A percentile compares a stretch with the other conserved stretches of the same genome.
Evolutionary conservation across 1,284 basidiomycete genomes (phyloP).

Genomic region (Filobasidium uniguttulatum): DNA sequence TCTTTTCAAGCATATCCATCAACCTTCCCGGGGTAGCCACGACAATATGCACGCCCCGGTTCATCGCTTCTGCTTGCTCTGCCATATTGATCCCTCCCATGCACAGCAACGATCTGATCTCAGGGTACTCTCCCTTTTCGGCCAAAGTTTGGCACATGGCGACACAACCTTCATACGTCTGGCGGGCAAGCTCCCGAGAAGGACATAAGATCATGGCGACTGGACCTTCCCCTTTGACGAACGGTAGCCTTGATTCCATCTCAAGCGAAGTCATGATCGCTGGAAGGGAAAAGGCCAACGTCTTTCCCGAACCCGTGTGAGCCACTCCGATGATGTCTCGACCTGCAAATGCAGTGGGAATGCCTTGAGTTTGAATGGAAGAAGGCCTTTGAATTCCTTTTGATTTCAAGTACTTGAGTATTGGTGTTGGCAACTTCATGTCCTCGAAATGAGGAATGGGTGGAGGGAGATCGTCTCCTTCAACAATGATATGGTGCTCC

Average conservation of each 20-base stretch:
- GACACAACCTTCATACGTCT: slow-evolving; percentile 88
- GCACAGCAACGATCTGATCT: slow-evolving; percentile 73
- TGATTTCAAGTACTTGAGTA: slow-evolving; percentile 66
- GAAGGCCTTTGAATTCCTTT: slow-evolving; percentile 80
- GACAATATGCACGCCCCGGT: slow-evolving; percentile 76
- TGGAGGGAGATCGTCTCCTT: slow-evolving; percentile 79
- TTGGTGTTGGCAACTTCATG: slow-evolving; percentile 86
- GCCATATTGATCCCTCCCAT: slow-evolving; percentile 98
- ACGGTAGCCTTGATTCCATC: slow-evolving; percentile 79
- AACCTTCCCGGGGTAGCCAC: slow-evolving; percentile 45
- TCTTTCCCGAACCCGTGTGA: slow-evolving; percentile 87
- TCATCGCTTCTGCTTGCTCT: slow-evolving; percentile 80
- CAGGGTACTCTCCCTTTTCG: slow-evolving; percentile 65
- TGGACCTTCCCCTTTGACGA: slow-evolving; percentile 85
- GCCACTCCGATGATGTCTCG: slow-evolving; percentile 92
- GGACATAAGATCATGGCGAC: slow-evolving; percentile 91
- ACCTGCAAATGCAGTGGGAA: slow-evolving; percentile 85
- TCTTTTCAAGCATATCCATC: slow-evolving; percentile 64
- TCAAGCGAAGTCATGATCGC: slow-evolving; percentile 91
- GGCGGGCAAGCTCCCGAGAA: slow-evolving; percentile 80
- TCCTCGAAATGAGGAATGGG: slow-evolving; percentile 90
- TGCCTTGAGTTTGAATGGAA: slow-evolving; percentile 93
- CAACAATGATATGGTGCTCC: slow-evolving; percentile 80
- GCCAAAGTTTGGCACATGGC: slow-evolving; percentile 70
- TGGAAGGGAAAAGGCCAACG: slow-evolving; percentile 78